Conservation (phyloP, 352 stramenopile species). For the Globisporangium parvum region DNA sequence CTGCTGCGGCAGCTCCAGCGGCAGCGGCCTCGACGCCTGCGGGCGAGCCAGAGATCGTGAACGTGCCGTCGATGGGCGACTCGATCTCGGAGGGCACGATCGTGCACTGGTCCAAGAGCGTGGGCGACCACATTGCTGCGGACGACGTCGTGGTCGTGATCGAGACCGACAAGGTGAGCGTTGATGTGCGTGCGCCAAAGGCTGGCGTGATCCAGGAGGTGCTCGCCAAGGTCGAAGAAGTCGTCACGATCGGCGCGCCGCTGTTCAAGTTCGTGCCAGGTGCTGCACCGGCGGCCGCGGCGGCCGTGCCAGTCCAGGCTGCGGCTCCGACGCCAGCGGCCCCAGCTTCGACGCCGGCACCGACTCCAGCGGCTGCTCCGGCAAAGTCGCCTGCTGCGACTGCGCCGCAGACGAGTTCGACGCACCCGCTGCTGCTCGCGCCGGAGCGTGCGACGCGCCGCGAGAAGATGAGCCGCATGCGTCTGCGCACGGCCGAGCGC, state of each 20-base stretch:
- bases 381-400: neutral
- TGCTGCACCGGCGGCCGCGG: conserved; percentile 25
- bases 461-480: conserved; percentile 99
- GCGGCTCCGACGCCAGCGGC: conserved; percentile 15
- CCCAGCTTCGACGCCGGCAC: conserved; percentile 14
- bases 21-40: conserved; percentile 1
- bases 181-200: conserved; percentile 87
- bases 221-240: conserved; percentile 92
- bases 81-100: conserved; percentile 97
- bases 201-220: conserved; percentile 87
- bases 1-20: neutral
- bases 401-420: conserved; percentile 6
- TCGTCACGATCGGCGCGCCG: conserved; percentile 90
- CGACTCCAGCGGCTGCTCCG: neutral
- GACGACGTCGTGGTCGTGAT: conserved; percentile 96
- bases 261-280: conserved; percentile 90
- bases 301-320: neutral
- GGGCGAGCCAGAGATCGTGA: conserved; percentile 46
- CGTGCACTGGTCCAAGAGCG: conserved; percentile 90
- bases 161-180: conserved; percentile 95
- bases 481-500: conserved; percentile 93
- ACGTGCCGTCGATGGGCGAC: conserved; percentile 90
- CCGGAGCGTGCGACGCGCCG: conserved; percentile 46
- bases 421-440: conserved; percentile 35
- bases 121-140: conserved; percentile 87